Percentiles rank a stretch among this genome's conserved stretches.
Conservation (phyloP, 148 eudicot genomes). For the Rhododendron simsii region DNA sequence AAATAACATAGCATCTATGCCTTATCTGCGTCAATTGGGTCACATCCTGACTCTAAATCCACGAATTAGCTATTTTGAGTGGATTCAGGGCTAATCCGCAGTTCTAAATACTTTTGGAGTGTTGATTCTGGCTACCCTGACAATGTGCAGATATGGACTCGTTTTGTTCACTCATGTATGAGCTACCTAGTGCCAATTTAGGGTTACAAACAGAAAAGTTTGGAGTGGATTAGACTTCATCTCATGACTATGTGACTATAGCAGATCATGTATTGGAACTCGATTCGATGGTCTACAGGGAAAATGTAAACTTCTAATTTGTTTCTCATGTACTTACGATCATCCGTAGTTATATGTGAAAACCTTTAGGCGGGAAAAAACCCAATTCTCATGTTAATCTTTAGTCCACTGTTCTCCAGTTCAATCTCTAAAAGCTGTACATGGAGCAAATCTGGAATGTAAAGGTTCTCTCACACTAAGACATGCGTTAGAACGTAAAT, state of each 20-base stretch:
- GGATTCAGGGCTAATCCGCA: background rate
- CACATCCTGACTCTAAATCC: background rate
- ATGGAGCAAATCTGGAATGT: background rate
- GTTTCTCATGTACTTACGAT: too few relatives aligned
- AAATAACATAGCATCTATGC: background rate
- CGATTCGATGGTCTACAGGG: background rate
- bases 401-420: background rate
- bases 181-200: background rate
- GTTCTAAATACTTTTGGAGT: background rate
- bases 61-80: background rate
- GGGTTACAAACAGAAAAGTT: background rate
- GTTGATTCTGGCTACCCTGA: background rate
- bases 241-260: background rate
- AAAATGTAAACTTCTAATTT: background rate
- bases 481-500: background rate
- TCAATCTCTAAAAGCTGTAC: background rate
- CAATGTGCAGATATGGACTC: background rate
- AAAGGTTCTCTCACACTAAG: background rate
- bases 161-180: background rate
- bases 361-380: background rate
- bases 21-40: background rate
- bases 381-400: background rate
- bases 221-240: background rate
- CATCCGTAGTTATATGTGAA: too few relatives aligned
- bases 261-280: background rate